Conservation (phyloP, 148 eudicot genomes). For the Mesembryanthemum crystallinum region DNA sequence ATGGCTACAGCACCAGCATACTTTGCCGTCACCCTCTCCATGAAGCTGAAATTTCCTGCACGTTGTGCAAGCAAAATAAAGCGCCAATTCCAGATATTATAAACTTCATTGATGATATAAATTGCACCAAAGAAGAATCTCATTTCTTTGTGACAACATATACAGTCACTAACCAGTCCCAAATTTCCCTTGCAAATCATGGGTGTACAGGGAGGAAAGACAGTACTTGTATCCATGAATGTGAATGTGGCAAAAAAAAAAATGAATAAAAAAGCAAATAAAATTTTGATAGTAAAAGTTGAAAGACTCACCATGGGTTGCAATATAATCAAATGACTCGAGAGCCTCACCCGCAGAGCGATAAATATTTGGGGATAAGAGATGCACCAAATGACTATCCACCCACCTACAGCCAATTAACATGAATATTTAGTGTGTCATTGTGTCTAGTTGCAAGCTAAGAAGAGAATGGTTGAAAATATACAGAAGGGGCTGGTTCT, state of each 20-base stretch:
- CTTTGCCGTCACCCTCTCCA: constrained; percentile 71
- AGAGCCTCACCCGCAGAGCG: constrained; percentile 80
- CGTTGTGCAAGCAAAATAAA: constrained; percentile 2
- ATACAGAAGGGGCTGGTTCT: background rate
- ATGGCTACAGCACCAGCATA: constrained; percentile 94
- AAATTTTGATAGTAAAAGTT: background rate
- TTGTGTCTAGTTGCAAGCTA: background rate
- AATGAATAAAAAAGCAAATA: background rate
- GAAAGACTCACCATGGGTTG: constrained; percentile 62
- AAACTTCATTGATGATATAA: background rate
- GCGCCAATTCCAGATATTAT: background rate
- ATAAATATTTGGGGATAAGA: constrained; percentile 90
- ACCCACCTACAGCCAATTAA: constrained; percentile 71
- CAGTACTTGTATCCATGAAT: too few relatives aligned
- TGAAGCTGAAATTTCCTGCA: constrained; percentile 83
- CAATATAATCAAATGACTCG: constrained; percentile 88
- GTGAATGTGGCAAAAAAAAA: too few relatives aligned
- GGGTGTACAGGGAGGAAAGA: too few relatives aligned
- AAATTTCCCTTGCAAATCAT: background rate
- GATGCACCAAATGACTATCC: constrained; percentile 87
- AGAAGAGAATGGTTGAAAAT: background rate
- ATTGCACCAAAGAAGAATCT: background rate
- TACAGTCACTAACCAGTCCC: background rate
- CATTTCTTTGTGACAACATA: background rate
- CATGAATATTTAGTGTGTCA: constrained; percentile 12